Conservation (phyloP, 2,329 filamentous ascomycete species). For the Fusarium subtropicale region DNA sequence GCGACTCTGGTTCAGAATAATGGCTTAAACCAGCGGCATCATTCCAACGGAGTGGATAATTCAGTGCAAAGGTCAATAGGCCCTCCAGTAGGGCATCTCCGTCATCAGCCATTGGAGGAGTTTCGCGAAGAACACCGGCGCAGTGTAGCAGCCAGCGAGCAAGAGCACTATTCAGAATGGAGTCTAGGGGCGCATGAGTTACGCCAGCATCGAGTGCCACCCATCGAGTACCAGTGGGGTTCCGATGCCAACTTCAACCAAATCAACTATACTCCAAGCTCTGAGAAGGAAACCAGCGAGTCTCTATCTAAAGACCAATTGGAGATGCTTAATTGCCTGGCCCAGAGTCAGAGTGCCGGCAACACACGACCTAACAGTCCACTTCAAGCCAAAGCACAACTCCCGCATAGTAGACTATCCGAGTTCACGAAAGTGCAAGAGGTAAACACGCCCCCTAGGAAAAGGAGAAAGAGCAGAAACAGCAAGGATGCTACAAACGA, state of each 20-base stretch:
- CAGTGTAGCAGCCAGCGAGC: slow-evolving; percentile 48
- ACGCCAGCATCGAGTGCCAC: slow-evolving; percentile 51
- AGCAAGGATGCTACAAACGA: slow-evolving; percentile 57
- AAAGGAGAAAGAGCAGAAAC: slow-evolving; percentile 66
- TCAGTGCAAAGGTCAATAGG: slow-evolving; percentile 45
- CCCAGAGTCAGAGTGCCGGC: slow-evolving; percentile 66
- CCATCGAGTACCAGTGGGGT: slow-evolving; percentile 71
- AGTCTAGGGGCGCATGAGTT: slow-evolving; percentile 53
- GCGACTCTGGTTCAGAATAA: slow-evolving; percentile 65
- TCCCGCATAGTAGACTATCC: slow-evolving; percentile 34
- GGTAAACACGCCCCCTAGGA: slow-evolving; percentile 58
- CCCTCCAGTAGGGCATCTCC: slow-evolving; percentile 56
- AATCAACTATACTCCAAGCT: slow-evolving; percentile 67
- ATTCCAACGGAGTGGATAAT: slow-evolving; percentile 45
- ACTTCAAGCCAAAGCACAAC: slow-evolving; percentile 32
- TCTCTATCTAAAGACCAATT: slow-evolving; percentile 67
- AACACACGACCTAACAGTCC: slow-evolving; percentile 72
- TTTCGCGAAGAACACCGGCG: slow-evolving; percentile 56
- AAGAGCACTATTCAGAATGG: slow-evolving; percentile 57
- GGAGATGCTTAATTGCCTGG: slow-evolving; percentile 67
- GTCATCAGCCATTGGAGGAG: slow-evolving; percentile 58
- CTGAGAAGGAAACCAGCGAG: slow-evolving; percentile 68
- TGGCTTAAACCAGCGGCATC: slow-evolving; percentile 47
- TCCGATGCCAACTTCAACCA: slow-evolving; percentile 73
- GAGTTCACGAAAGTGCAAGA: slow-evolving; percentile 53